A percentile compares a stretch with the other conserved stretches of the same genome.
These are phyloP conservation scores for Fusarium sp. DNA, from an alignment of 2,329 filamentous ascomycete species.

Conservation along the genomic window DNA sequence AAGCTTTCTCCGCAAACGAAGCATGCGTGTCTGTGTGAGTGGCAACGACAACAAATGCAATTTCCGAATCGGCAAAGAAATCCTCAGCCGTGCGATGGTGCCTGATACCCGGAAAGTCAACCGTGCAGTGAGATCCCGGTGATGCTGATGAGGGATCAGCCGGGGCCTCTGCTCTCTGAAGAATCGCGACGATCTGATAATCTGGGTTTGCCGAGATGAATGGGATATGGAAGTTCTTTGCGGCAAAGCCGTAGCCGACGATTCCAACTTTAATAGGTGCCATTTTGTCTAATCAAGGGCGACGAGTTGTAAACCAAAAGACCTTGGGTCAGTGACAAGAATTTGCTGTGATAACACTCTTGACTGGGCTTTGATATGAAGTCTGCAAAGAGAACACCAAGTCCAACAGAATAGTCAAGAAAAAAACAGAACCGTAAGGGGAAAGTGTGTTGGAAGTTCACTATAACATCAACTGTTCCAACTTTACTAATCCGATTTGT, in stretches of 20 bases:
- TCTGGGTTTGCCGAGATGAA: constrained; percentile 58
- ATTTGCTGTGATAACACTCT: not conserved
- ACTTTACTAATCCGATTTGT: not conserved
- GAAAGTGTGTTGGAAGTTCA: not conserved
- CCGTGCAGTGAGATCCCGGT: constrained; percentile 54
- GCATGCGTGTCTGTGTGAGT: constrained; percentile 36
- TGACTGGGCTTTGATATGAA: not conserved
- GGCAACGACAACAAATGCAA: constrained; percentile 67
- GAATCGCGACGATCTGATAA: constrained; percentile 55
- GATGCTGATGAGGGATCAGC: constrained; percentile 36
- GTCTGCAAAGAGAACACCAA: not conserved
- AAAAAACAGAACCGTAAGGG: not conserved
- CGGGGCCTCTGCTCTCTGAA: constrained; percentile 56
- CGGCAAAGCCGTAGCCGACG: constrained; percentile 59
- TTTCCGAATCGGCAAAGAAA: constrained; percentile 63
- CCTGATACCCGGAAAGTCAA: constrained; percentile 59
- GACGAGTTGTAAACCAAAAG: not conserved
- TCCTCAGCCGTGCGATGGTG: constrained; percentile 66
- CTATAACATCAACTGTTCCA: not conserved
- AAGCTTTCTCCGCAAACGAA: constrained; percentile 28
- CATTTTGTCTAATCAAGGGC: constrained; percentile 13
- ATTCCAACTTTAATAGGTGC: constrained; percentile 56
- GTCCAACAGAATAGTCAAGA: not conserved
- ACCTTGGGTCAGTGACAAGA: not conserved
- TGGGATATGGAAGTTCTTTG: constrained; percentile 59